Base-by-base conservation (phyloP, 257 asterid species). In the Echium plantagineum region DNA sequence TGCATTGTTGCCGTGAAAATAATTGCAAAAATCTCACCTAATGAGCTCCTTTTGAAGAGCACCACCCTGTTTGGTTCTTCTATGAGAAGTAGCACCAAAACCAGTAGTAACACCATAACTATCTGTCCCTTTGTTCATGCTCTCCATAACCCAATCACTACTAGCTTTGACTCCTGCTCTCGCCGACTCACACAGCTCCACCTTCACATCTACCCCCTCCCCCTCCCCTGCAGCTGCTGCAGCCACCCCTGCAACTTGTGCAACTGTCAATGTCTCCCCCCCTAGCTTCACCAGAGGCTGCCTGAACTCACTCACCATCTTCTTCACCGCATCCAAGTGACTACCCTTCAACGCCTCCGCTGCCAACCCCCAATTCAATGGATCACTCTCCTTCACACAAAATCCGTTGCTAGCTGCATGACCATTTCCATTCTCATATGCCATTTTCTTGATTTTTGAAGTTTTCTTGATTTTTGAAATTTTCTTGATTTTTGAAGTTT, bases 161-260 rank as follows among this genome's bases (percentile, higher is more conserved):
- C 60, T 57, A 21, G 60, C 60, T 28, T 21, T 28, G 16, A 57
- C 60, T 2, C 26, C 38, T 2, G 16, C 60, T 21, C 9, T 21
- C 6, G 60, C 60, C 5, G 60, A 21, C 60, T 57, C 60, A 21
- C 30, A 20, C 26, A 57, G 60, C 60, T 57, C 60, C 22, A 57
- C 60, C 32, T 20, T 26, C 60, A 56, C 60, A 13, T 31, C 38
- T 7, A 4, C 38, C 9, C 12, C 59, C 15, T 55, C 59, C 19
- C 12, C 28, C 6, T 13, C 18, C 9, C 18, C n/a, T n/a, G n/a
- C 19, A 4, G 12, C 20, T 0, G 8, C 56, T 2, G 60, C 38
- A 15, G 60, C 60, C n/a, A 57, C 60, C 5, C 21, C 60, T 1
- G 60, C 60, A 15, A 57, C 60, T 28, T 57, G 60, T 21, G 60